Percentiles rank a stretch among this genome's conserved stretches.
Evolutionary conservation across 345 rosid species (phyloP).

Genomic region (Carallia pectinifolia): DNA sequence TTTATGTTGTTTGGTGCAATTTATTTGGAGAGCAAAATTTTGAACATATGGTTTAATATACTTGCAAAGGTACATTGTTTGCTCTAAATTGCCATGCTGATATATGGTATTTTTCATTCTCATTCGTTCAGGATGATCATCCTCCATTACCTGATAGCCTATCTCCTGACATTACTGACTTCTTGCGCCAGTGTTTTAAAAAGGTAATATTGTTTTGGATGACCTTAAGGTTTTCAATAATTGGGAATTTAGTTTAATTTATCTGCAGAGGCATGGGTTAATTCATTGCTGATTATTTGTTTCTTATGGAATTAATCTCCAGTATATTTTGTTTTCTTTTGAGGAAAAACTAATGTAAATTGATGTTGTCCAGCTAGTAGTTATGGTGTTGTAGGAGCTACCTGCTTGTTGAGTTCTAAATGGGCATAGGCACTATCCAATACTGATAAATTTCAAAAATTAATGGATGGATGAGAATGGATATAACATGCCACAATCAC

Average conservation of each 20-base stretch:
- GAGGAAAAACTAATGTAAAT: no score
- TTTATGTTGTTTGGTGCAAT: background rate
- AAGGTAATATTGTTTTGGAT: constrained; percentile 51
- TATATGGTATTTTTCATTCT: background rate
- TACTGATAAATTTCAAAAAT: no score
- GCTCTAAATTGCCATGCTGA: no score
- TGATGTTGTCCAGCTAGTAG: no score
- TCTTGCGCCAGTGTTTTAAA: constrained; percentile 91
- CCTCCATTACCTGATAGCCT: constrained; percentile 98
- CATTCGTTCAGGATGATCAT: constrained; percentile 64
- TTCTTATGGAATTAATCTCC: background rate
- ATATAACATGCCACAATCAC: no score
- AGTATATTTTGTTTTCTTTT: no score
- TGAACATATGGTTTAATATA: no score
- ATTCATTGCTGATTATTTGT: background rate
- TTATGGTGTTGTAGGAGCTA: no score
- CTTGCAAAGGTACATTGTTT: no score
- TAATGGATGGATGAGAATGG: no score
- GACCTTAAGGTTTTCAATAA: background rate
- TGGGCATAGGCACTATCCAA: no score
- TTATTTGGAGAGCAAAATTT: background rate
- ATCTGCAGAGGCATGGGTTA: background rate
- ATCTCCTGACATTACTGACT: constrained; percentile 96
- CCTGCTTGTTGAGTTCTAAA: no score
- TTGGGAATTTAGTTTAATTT: background rate